Evolutionary conservation across 176 grass and related monocot genomes (phyloP).

Genomic region (Lolium multiflorum): DNA sequence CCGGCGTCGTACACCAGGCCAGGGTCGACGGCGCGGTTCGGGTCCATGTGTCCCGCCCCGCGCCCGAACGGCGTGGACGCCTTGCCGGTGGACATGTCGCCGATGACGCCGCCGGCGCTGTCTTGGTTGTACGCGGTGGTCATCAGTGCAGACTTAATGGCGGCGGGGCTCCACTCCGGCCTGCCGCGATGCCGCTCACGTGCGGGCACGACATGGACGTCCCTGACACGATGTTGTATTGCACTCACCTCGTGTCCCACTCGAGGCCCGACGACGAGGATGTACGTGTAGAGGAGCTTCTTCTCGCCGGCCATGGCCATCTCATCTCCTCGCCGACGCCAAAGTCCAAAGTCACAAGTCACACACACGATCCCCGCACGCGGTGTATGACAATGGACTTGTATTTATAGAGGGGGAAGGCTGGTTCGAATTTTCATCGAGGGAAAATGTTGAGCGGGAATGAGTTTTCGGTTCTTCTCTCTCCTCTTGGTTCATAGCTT

Average conservation of each 20-base stretch:
- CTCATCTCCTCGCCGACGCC: no score
- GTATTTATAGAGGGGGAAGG: no score
- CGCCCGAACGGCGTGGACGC: constrained; percentile 47
- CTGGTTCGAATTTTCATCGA: no score
- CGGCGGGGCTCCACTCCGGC: constrained; percentile 50
- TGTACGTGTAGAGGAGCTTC: no score
- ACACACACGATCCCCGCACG: no score
- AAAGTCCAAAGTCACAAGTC: no score
- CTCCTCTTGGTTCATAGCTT: no score
- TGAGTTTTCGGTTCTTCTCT: no score
- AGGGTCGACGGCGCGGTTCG: constrained; percentile 45
- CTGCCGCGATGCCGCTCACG: constrained; percentile 49
- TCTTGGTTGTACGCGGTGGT: constrained; percentile 57
- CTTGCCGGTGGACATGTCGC: constrained; percentile 26
- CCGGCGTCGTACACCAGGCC: constrained; percentile 56
- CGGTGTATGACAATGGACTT: no score
- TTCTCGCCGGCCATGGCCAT: no score
- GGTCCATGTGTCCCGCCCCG: constrained; percentile 47
- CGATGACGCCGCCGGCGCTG: constrained; percentile 32
- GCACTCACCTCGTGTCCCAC: constrained; percentile 34
- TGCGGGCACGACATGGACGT: constrained; percentile 64
- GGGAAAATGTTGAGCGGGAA: no score
- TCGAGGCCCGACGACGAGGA: constrained; percentile 3
- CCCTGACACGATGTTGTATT: constrained; percentile 46
- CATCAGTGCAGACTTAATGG: constrained; percentile 60